These are phyloP conservation scores for Phytophthora palmivora DNA, from an alignment of 352 stramenopile genomes.

Conservation along the genomic window DNA sequence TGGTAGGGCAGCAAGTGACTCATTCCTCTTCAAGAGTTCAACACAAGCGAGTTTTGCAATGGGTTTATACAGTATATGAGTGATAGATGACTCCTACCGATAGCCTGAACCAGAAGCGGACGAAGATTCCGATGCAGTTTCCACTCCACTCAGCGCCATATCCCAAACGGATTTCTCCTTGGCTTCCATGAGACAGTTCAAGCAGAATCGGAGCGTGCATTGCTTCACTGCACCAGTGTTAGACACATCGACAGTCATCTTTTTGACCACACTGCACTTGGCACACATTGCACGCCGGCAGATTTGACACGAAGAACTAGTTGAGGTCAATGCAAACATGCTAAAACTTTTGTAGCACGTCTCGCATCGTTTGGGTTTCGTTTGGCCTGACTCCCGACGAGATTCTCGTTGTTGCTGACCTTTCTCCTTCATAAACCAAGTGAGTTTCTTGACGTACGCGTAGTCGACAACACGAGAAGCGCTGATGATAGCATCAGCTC, in stretches of 20 bases:
- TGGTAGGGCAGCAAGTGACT: slow-evolving; percentile 16
- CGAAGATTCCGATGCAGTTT: slow-evolving; percentile 30
- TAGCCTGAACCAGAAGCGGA: slow-evolving; percentile 21
- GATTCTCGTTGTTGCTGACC: slow-evolving; percentile 4
- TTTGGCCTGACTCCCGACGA: slow-evolving; percentile 8
- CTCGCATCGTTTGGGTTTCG: slow-evolving; percentile 35
- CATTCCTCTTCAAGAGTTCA: background rate
- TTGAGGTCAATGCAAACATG: slow-evolving; percentile 22
- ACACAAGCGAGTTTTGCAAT: background rate
- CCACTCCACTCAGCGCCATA: slow-evolving; percentile 31
- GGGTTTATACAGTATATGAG: slow-evolving; percentile 11
- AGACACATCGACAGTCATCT: slow-evolving; percentile 56
- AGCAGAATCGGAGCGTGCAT: slow-evolving; percentile 33
- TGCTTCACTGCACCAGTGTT: slow-evolving; percentile 36
- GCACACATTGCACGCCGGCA: slow-evolving; percentile 51
- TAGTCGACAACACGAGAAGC: slow-evolving; percentile 45
- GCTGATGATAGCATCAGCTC: slow-evolving; percentile 31
- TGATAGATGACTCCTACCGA: slow-evolving; percentile 5
- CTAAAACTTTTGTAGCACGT: slow-evolving; percentile 23
- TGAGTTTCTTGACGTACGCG: slow-evolving; percentile 55
- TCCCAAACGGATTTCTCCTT: slow-evolving; percentile 33
- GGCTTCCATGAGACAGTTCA: slow-evolving; percentile 29
- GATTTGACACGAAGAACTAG: slow-evolving; percentile 45
- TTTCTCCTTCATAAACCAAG: slow-evolving; percentile 45
- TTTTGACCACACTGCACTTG: slow-evolving; percentile 62